phyloP scores from a whole-genome alignment of 805 yeast genomes.

The Cyberlindnera sargentensis region DNA sequence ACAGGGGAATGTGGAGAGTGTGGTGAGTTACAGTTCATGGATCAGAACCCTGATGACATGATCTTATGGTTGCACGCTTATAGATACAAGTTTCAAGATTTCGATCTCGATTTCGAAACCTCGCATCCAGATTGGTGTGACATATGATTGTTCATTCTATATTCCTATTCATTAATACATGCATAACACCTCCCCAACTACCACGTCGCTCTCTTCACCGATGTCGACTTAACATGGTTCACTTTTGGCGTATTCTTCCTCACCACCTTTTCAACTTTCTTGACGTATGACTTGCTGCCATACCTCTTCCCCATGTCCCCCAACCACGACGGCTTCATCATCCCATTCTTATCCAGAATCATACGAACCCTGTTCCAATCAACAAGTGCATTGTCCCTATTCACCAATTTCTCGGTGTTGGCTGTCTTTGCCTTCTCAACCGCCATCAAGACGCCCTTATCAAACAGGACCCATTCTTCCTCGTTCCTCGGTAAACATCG shows the following conservation, averaged over 20 bases:
- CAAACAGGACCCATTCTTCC: slow-evolving; percentile 5
- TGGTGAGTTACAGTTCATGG: slow-evolving; percentile 12
- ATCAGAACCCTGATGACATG: slow-evolving; percentile 10
- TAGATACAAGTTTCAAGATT: slow-evolving; percentile 14
- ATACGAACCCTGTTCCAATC: slow-evolving; percentile 13
- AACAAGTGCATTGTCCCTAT: slow-evolving; percentile 4
- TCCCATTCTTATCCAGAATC: slow-evolving; percentile 7
- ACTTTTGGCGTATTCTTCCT: too few relatives aligned
- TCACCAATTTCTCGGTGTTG: background rate
- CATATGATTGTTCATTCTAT: slow-evolving; percentile 4
- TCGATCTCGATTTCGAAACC: slow-evolving; percentile 10
- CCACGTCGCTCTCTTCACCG: background rate
- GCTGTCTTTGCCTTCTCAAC: slow-evolving; percentile 3
- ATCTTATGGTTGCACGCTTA: slow-evolving; percentile 21
- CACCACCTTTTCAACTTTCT: background rate
- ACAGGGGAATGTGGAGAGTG: slow-evolving; percentile 16
- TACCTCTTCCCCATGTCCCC: background rate
- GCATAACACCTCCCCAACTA: background rate
- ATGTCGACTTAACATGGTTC: background rate
- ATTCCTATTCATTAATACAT: too few relatives aligned
- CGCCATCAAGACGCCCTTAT: slow-evolving; percentile 1
- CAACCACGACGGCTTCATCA: slow-evolving; percentile 5
- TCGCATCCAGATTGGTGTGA: slow-evolving; percentile 18
- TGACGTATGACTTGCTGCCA: background rate
- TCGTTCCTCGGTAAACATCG: slow-evolving; percentile 9